These are phyloP conservation scores for Capniomyces stellatus DNA, from an alignment of 371 early-diverging fungal genomes.

Conservation along the genomic window DNA sequence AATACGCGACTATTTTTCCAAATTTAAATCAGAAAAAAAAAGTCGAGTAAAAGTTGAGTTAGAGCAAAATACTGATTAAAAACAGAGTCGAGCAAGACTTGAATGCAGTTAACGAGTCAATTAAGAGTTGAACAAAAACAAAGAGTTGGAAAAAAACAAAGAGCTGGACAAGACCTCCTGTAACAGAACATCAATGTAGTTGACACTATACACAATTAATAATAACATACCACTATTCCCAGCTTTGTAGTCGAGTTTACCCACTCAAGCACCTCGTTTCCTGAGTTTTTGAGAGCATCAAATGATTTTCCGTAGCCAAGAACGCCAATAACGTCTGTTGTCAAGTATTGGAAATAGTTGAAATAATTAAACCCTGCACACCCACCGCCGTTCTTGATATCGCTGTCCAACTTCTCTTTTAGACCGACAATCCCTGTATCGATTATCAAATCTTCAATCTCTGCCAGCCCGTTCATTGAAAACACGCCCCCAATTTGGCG, in stretches of 20 bases:
- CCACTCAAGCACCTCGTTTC: neutral
- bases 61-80: no score
- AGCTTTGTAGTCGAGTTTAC: neutral
- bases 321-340: constrained; percentile 16
- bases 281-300: neutral
- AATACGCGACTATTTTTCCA: no score
- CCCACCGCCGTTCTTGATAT: neutral
- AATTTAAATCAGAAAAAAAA: no score
- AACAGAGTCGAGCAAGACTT: no score
- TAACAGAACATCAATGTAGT: no score
- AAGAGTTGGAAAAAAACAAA: no score
- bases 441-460: constrained; percentile 4
- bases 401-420: constrained; percentile 8
- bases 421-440: constrained; percentile 9
- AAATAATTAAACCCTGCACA: constrained; percentile 11
- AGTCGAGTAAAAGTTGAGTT: no score
- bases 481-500: constrained; percentile 4
- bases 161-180: no score
- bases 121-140: no score
- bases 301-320: constrained; percentile 19
- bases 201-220: no score
- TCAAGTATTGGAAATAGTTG: constrained; percentile 8
- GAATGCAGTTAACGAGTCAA: no score
- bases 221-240: neutral
- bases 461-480: neutral